Evolutionary conservation across 2,329 filamentous ascomycete genomes (phyloP).

Genomic region (Fusarium euwallaceae): DNA sequence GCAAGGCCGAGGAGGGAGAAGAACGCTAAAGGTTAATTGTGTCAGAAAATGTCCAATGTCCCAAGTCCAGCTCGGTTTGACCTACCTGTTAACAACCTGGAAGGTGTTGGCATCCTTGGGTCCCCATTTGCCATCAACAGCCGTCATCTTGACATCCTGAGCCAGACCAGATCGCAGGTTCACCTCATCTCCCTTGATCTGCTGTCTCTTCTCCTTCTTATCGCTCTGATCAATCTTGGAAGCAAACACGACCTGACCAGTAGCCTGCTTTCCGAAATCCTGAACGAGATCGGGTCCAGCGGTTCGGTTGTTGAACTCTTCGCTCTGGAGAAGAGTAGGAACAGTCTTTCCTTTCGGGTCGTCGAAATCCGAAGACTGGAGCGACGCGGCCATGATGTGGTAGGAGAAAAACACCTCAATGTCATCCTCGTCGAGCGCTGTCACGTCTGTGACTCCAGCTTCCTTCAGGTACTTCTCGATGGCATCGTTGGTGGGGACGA

Average conservation of each 20-base stretch:
- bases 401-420: constrained; percentile 38
- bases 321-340: constrained; percentile 24
- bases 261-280: constrained; percentile 22
- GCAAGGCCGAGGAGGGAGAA: constrained; percentile 29
- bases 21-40: constrained; percentile 16
- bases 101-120: constrained; percentile 30
- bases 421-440: constrained; percentile 10
- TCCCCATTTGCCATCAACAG: constrained; percentile 40
- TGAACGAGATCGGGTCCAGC: constrained; percentile 21
- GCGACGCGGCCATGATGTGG: constrained; percentile 23
- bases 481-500: constrained; percentile 38
- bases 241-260: constrained; percentile 38
- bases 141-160: constrained; percentile 38
- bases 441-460: constrained; percentile 9
- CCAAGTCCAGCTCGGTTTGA: accelerated
- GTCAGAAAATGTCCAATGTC: not conserved
- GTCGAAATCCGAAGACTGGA: constrained; percentile 24
- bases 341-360: constrained; percentile 13
- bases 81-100: constrained; percentile 38
- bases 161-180: constrained; percentile 32
- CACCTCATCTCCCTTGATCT: constrained; percentile 12
- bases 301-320: constrained; percentile 37
- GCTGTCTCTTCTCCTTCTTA: constrained; percentile 10
- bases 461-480: constrained; percentile 28
- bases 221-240: not conserved